Base-by-base conservation (phyloP, 176 grass and related monocot genomes). In the Thinopyrum elongatum region DNA sequence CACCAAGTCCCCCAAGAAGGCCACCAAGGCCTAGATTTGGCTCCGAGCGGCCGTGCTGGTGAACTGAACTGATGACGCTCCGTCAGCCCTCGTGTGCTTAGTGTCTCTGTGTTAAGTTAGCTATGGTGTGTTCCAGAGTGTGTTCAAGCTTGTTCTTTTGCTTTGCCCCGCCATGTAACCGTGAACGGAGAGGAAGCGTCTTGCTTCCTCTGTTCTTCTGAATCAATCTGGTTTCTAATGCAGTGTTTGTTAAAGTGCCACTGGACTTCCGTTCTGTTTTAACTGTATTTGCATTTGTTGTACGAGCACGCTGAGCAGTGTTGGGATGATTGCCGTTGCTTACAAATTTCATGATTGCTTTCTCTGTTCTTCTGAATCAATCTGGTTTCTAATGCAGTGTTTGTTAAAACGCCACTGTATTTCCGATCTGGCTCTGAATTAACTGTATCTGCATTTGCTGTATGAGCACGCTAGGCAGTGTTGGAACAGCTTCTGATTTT, bases 1-100 rank as follows among this genome's bases (percentile, higher is more conserved):
- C 21, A 5, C 35, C 35, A 71, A 86, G 65, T 60, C 65, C 11
- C 76, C 76, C 0, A 77, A 89, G 42, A 81, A 89, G 87, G 67
- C 66, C 33, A 33, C n/a, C 3, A 61, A 23, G 30, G 6, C 35
- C 4, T 41, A 80, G 78, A 29, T 65, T 4, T 1, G 11, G 12
- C 12, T 16, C 0, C 23, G 15, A 31, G 8, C 5, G 64, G 0
- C 67, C 9, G 3, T 38, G 4, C 67, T 2, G 67, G 31, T 1
- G 53, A 62, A 19, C 19, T 10, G 3, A 3, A 35, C 7, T 10
- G 17, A 21, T 8, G 19, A 1, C 22, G 34, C 68, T 23, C 10
- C 12, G 10, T 13, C 10, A n/a, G 68, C 4, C 6, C 10, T 26
- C 19, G 36, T 25, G 29, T 67, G 8, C 65, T 10, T 21, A 22